These are phyloP conservation scores for Rosellinia necatrix DNA, from an alignment of 2,329 filamentous ascomycete genomes.

Conservation along the genomic window DNA sequence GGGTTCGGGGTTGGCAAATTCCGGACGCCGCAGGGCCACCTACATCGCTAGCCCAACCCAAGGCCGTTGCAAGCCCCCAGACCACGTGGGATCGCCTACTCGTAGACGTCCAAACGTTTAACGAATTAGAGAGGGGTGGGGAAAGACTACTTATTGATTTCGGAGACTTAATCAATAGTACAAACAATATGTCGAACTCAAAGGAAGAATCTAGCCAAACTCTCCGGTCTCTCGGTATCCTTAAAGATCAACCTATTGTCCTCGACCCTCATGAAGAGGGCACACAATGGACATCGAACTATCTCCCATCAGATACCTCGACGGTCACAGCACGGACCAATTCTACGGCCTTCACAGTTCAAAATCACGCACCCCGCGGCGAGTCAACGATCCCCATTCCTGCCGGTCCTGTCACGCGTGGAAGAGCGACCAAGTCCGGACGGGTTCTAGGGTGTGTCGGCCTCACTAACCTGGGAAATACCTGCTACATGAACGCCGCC, in stretches of 20 bases:
- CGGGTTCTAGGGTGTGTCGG: constrained; percentile 78
- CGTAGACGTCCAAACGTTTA: constrained; percentile 66
- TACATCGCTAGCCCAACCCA: constrained; percentile 30
- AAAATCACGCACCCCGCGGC: constrained; percentile 56
- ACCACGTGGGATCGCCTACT: constrained; percentile 52
- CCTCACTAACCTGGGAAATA: constrained; percentile 90
- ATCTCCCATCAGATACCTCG: constrained; percentile 39
- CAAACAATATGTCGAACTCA: constrained; percentile 27
- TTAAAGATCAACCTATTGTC: constrained; percentile 76
- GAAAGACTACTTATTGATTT: constrained; percentile 67
- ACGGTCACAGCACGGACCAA: constrained; percentile 44
- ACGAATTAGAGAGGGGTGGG: constrained; percentile 62
- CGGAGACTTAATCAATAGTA: constrained; percentile 72
- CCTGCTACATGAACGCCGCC: constrained; percentile 99
- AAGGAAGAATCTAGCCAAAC: constrained; percentile 79
- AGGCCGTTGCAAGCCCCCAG: constrained; percentile 33
- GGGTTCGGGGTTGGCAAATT: constrained; percentile 78
- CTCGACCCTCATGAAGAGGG: constrained; percentile 76
- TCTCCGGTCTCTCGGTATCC: constrained; percentile 69
- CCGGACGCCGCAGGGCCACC: constrained; percentile 50
- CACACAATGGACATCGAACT: constrained; percentile 62
- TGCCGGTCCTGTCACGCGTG: constrained; percentile 68
- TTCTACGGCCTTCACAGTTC: constrained; percentile 40
- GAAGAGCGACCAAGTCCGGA: constrained; percentile 70
- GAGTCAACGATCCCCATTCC: constrained; percentile 71